phyloP scores from a whole-genome alignment of 495 filamentous ascomycete species.

The Daldinia concentrica region DNA sequence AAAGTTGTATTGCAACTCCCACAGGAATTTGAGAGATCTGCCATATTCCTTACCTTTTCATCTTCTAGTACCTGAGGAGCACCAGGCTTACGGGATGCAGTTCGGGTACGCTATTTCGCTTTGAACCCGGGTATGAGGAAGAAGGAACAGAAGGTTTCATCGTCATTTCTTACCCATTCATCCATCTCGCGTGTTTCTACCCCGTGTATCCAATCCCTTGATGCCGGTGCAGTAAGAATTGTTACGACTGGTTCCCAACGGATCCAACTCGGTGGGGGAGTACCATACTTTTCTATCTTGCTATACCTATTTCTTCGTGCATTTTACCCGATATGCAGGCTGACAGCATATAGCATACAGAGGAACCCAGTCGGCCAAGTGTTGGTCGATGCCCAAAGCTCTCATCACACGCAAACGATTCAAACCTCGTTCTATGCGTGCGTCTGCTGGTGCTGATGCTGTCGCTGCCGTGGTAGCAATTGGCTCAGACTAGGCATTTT shows the following conservation, averaged over 20 bases:
- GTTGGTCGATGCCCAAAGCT: conserved; percentile 39
- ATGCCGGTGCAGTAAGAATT: conserved; percentile 33
- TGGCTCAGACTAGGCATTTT: neutral
- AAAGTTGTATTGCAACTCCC: conserved; percentile 2
- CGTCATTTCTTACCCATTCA: conserved; percentile 29
- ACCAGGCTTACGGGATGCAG: neutral
- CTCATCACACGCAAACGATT: conserved; percentile 4
- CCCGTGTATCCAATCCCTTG: conserved; percentile 37
- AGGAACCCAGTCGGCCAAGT: conserved; percentile 24
- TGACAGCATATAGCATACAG: conserved; percentile 31
- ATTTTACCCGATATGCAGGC: conserved; percentile 44
- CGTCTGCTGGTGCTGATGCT: neutral
- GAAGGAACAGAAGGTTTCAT: conserved; percentile 23
- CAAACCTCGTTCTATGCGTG: neutral
- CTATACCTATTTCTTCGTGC: conserved; percentile 36
- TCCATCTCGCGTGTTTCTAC: conserved; percentile 41
- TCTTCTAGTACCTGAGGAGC: neutral
- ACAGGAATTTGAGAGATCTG: conserved; percentile 7
- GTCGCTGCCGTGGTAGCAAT: neutral
- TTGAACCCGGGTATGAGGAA: conserved; percentile 11
- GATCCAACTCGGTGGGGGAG: conserved; percentile 15
- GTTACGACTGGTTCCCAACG: conserved; percentile 41
- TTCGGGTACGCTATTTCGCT: neutral
- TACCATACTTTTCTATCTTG: conserved; percentile 27
- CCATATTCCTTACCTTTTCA: conserved; percentile 8